Conservation (phyloP, 2,329 filamentous ascomycete species). For the Diaporthe ampelina region DNA sequence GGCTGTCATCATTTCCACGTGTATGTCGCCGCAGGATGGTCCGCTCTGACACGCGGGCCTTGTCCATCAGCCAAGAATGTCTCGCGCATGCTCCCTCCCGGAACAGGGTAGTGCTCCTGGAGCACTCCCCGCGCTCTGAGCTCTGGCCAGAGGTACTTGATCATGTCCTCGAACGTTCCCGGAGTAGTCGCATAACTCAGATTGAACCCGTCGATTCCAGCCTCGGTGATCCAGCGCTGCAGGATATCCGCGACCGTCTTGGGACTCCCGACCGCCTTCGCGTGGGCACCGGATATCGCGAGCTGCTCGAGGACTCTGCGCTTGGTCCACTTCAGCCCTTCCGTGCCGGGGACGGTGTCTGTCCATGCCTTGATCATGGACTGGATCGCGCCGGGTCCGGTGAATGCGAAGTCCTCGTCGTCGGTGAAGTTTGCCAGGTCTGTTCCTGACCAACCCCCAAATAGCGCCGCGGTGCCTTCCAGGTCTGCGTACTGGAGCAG, state of each 20-base stretch:
- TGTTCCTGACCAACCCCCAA: conserved; percentile 33
- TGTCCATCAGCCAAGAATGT: conserved; percentile 16
- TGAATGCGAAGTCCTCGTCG: conserved; percentile 36
- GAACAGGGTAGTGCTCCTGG: conserved; percentile 42
- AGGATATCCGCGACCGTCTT: conserved; percentile 40
- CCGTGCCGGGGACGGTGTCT: conserved; percentile 22
- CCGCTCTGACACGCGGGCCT: conserved; percentile 11
- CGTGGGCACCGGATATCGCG: conserved; percentile 8
- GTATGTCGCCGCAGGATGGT: conserved; percentile 2
- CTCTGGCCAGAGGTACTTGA: conserved; percentile 46
- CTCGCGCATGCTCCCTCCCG: conserved; percentile 40
- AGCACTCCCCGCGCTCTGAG: conserved; percentile 41
- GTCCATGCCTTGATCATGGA: conserved; percentile 35
- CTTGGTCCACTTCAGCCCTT: conserved; percentile 35
- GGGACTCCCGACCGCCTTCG: conserved; percentile 27
- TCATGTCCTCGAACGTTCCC: conserved; percentile 38
- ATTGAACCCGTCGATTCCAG: conserved; percentile 43
- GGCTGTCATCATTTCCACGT: not conserved
- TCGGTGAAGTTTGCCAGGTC: conserved; percentile 32
- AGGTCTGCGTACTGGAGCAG: conserved; percentile 28
- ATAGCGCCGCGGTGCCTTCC: conserved; percentile 29
- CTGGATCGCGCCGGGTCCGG: conserved; percentile 10
- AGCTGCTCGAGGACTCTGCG: conserved; percentile 29
- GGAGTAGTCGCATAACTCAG: conserved; percentile 39
- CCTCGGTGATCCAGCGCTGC: conserved; percentile 40